Conservation (phyloP, 1,139 yeast genomes). For the Tardiomyces digboiensis region DNA sequence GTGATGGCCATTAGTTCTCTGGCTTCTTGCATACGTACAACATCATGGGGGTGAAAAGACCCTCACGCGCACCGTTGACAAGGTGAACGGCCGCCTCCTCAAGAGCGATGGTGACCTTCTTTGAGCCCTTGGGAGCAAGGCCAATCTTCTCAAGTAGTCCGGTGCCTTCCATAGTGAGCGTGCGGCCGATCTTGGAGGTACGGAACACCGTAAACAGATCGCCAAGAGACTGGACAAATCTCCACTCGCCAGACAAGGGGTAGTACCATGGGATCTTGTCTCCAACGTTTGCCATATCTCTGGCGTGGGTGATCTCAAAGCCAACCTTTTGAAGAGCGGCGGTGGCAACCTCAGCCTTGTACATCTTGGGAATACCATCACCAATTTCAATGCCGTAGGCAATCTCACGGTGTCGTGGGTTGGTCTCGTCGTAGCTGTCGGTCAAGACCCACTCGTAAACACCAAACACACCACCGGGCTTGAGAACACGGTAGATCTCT, state of each 20-base stretch:
- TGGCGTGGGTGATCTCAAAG: slow-evolving; percentile 63
- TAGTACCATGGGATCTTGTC: slow-evolving; percentile 97
- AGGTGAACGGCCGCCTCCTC: slow-evolving; percentile 97
- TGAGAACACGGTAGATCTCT: slow-evolving; percentile 89
- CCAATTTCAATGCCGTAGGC: slow-evolving; percentile 98
- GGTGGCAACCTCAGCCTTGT: slow-evolving; percentile 72
- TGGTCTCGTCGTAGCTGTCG: slow-evolving; percentile 78
- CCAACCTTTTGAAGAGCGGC: slow-evolving; percentile 84
- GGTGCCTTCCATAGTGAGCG: slow-evolving; percentile 70
- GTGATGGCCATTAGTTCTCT: slow-evolving; percentile 11
- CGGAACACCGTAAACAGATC: slow-evolving; percentile 84
- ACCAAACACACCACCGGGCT: slow-evolving; percentile 97
- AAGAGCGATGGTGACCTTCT: slow-evolving; percentile 81
- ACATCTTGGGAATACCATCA: slow-evolving; percentile 99
- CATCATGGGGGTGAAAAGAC: slow-evolving; percentile 95
- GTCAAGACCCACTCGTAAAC: slow-evolving; percentile 99
- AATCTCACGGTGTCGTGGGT: slow-evolving; percentile 85
- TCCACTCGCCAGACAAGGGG: slow-evolving; percentile 93
- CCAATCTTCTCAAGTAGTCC: slow-evolving; percentile 76
- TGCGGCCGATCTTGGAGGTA: slow-evolving; percentile 82
- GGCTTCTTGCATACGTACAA: slow-evolving; percentile 84
- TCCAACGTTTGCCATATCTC: slow-evolving; percentile 73
- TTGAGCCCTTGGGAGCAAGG: slow-evolving; percentile 89
- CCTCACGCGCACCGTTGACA: slow-evolving; percentile 86
- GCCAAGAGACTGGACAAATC: slow-evolving; percentile 66